phyloP scores from a whole-genome alignment of 2,329 filamentous ascomycete genomes.

The Fusarium dimerum region DNA sequence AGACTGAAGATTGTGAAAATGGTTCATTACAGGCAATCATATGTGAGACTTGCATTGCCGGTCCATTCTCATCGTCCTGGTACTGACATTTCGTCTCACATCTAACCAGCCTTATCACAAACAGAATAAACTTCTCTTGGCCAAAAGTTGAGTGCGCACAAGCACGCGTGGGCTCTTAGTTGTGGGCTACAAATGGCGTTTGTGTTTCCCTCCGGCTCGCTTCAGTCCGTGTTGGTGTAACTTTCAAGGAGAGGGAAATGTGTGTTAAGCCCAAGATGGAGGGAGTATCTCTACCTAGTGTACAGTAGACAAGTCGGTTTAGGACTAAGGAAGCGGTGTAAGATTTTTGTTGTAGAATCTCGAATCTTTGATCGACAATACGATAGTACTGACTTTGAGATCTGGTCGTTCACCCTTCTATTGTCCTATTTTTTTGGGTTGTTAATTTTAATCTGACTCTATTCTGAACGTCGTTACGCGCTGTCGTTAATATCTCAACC shows the following conservation, averaged over 20 bases:
- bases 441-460: background rate
- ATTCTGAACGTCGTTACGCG: too few relatives aligned
- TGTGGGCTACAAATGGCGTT: conserved; percentile 2
- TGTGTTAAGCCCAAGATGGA: background rate
- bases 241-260: background rate
- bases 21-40: too few relatives aligned
- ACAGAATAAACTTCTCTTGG: too few relatives aligned
- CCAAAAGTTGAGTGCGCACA: too few relatives aligned
- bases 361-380: background rate
- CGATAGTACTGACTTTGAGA: background rate
- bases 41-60: too few relatives aligned
- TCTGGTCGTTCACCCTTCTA: background rate
- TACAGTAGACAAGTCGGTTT: background rate
- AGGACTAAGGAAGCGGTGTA: background rate
- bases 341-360: background rate
- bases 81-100: too few relatives aligned
- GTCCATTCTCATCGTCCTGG: too few relatives aligned
- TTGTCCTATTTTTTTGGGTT: background rate
- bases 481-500: background rate
- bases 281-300: background rate
- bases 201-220: conserved; percentile 20
- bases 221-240: conserved; percentile 16
- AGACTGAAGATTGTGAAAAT: too few relatives aligned
- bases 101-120: too few relatives aligned
- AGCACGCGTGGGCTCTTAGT: too few relatives aligned